phyloP scores from a whole-genome alignment of 371 early-diverging fungal genomes.

The Rhizomucor miehei region DNA sequence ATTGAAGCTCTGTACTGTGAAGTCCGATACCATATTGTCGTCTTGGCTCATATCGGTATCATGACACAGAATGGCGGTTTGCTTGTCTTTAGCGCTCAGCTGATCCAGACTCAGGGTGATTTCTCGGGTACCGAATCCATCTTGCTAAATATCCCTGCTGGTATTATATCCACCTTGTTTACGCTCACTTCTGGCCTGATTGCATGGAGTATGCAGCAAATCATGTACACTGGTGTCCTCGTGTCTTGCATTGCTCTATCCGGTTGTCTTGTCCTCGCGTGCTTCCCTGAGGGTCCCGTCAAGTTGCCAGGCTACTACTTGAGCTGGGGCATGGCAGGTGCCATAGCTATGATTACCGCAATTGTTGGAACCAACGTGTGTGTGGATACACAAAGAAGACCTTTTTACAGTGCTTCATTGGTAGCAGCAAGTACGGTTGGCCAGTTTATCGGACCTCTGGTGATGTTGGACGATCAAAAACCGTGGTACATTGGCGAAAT shows the following conservation, averaged over 20 bases:
- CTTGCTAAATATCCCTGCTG: conserved; percentile 30
- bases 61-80: conserved; percentile 35
- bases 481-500: conserved; percentile 23
- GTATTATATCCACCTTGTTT: conserved; percentile 16
- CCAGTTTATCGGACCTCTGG: conserved; percentile 33
- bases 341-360: conserved; percentile 22
- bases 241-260: conserved; percentile 16
- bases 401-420: conserved; percentile 27
- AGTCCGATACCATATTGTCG: conserved; percentile 25
- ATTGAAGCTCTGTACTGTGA: conserved; percentile 34
- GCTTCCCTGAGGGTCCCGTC: conserved; percentile 17
- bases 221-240: conserved; percentile 14
- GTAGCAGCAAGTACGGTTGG: conserved; percentile 28
- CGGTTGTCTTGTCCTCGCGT: conserved; percentile 25
- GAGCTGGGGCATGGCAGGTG: conserved; percentile 25
- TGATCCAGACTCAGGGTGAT: conserved; percentile 27
- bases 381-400: conserved; percentile 35
- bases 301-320: conserved; percentile 32
- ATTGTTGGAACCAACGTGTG: conserved; percentile 27
- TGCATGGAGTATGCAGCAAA: conserved; percentile 16
- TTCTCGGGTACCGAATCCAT: conserved; percentile 33
- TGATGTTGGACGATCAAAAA: conserved; percentile 15
- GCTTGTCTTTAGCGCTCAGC: conserved; percentile 28
- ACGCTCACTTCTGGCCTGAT: conserved; percentile 11
- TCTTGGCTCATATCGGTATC: conserved; percentile 14